These are phyloP conservation scores for Petunia hybrid DNA, from an alignment of 305 asterid species.

Conservation along the genomic window DNA sequence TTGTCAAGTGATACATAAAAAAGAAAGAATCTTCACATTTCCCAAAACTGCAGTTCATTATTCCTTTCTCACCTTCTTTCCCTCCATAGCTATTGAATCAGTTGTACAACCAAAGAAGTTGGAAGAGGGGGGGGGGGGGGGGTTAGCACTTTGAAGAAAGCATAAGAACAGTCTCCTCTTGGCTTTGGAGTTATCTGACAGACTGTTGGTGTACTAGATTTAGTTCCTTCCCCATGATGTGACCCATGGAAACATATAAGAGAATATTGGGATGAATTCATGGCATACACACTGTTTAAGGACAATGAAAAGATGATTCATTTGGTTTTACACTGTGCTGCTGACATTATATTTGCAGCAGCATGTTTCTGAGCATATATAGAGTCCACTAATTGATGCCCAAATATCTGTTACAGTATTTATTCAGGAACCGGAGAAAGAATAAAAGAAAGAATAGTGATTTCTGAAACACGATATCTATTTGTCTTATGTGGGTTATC, in stretches of 20 bases:
- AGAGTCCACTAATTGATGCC: constrained; percentile 13
- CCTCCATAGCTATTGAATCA: not conserved
- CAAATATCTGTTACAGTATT: not conserved
- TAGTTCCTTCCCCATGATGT: not conserved
- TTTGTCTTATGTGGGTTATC: not conserved
- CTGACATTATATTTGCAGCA: not conserved
- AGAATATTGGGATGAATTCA: constrained; percentile 9
- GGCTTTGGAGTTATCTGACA: constrained; percentile 2
- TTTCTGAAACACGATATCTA: not conserved
- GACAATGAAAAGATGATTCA: not conserved
- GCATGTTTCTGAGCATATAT: not conserved
- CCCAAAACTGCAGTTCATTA: not conserved
- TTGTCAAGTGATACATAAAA: not conserved
- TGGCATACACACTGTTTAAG: not conserved
- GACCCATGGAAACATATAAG: not conserved
- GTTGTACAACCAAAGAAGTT: not conserved
- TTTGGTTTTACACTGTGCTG: not conserved
- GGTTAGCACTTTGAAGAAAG: not conserved
- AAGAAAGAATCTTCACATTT: not conserved
- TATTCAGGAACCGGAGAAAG: constrained; percentile 7
- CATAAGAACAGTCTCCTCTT: constrained; percentile 10
- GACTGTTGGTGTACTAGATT: not conserved
- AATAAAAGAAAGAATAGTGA: not conserved
- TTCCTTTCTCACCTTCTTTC: constrained; percentile 1
- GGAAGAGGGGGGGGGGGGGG: not conserved